Evolutionary conservation across 1,139 yeast genomes (phyloP), one percentile per base, ranked within the genome.

Genomic region (Taiozyma sp.): DNA sequence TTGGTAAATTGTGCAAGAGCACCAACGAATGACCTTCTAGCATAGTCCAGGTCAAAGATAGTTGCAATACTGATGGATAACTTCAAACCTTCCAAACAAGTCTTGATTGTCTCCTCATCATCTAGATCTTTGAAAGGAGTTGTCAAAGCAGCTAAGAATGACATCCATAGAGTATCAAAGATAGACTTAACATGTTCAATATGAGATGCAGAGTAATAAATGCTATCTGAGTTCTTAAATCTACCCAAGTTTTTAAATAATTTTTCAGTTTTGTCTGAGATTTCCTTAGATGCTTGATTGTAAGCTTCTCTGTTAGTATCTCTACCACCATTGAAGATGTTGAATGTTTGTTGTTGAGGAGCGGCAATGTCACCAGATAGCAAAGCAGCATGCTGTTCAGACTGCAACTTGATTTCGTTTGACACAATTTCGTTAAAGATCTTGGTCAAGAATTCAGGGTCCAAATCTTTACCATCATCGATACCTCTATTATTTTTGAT

Each of bases 151-250:
- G 97, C 99, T 58, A 95, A 75, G 49, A 93, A 80, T 0, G 97
- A 90, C 97, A 93, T 91, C 99, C 99, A 95, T 47, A 89, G 74
- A 14, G 90, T 90, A 62, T 92, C 97, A 70, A 93, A 93, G 65
- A 95, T 89, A 1, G 97, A 93, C 63, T 81, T 87, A 24, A 92
- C 97, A 66, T 93, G 97, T 58, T 90, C 95, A 22, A 89, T 82
- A 65, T 87, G 93, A 4, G 93, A 84, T 0, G 96, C 84, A 50
- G 81, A 79, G 57, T 70, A 70, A 51, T 65, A 70, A 6, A 68
- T 67, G 34, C 58, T 57, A 48, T 64, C 60, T 34, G 63, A 56
- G 48, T 69, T 60, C 50, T 72, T 79, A 9, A 70, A 62, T 53
- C 80, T 80, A 45, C 89, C 85, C 60, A 91, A 70, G 51, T 78